A percentile compares a stretch with the other conserved stretches of the same genome.
Conservation (phyloP, 2,329 filamentous ascomycete species). For the Cordyceps cateniannulata region DNA sequence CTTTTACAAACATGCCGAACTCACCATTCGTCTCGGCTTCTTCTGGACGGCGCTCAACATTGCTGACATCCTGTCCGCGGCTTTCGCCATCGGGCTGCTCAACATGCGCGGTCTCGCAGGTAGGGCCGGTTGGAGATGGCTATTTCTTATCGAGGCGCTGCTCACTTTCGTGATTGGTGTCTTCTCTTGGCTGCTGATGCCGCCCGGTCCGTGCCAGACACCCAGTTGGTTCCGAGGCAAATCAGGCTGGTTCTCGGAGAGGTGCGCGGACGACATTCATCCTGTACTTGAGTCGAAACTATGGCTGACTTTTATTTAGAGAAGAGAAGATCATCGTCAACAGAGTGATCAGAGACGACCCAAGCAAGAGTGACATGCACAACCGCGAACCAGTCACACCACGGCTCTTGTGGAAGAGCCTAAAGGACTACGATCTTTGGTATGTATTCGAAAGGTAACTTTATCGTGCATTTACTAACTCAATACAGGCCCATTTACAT, state of each 20-base stretch:
- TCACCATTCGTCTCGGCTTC: constrained; percentile 58
- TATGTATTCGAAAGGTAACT: neutral
- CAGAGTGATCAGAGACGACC: constrained; percentile 48
- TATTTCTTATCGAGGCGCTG: constrained; percentile 46
- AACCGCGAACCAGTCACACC: constrained; percentile 49
- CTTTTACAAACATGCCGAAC: constrained; percentile 66
- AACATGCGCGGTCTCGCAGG: constrained; percentile 32
- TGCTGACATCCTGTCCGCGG: constrained; percentile 40
- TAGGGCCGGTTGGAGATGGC: constrained; percentile 40
- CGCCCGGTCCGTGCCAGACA: constrained; percentile 34
- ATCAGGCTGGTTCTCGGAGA: constrained; percentile 23
- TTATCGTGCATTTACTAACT: neutral
- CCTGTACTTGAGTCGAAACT: neutral
- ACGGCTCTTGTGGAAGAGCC: constrained; percentile 38
- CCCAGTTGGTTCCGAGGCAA: constrained; percentile 46
- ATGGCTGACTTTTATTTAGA: neutral
- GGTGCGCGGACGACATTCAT: neutral
- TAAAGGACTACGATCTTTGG: constrained; percentile 52
- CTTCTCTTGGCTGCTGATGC: constrained; percentile 20
- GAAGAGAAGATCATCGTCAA: constrained; percentile 55
- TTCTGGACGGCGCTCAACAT: constrained; percentile 65
- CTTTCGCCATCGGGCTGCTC: constrained; percentile 31
- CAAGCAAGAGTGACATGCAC: constrained; percentile 50
- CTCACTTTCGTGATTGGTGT: constrained; percentile 24
- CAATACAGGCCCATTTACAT: constrained; percentile 38